A percentile compares a stretch with the other conserved stretches of the same genome.
These are phyloP conservation scores for Stygiomarasmius scandens DNA, from an alignment of 1,284 basidiomycete genomes.

Conservation along the genomic window DNA sequence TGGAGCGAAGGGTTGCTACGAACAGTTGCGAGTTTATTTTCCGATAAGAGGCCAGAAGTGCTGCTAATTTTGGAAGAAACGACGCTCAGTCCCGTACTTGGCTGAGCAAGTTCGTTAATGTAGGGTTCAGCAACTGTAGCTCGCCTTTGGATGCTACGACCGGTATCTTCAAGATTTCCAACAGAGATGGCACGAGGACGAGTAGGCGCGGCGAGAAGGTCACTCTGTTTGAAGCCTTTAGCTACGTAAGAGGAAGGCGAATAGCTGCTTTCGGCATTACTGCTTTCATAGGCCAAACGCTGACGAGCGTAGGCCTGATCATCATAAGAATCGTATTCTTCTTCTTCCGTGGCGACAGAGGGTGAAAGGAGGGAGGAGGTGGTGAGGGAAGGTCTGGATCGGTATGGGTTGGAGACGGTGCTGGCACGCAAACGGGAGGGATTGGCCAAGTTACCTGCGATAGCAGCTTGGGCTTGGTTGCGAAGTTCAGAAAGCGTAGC, in stretches of 20 bases:
- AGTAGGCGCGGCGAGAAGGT: constrained; percentile 59
- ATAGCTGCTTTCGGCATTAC: constrained; percentile 48
- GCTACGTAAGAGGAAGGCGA: constrained; percentile 61
- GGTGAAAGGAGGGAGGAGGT: constrained; percentile 63
- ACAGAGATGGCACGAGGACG: constrained; percentile 91
- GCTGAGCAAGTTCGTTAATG: constrained; percentile 52
- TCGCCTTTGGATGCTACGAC: constrained; percentile 65
- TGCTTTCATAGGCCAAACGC: constrained; percentile 63
- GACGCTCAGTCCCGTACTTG: constrained; percentile 43
- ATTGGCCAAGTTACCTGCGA: constrained; percentile 78
- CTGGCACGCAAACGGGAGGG: constrained; percentile 84
- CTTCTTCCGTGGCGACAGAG: constrained; percentile 68
- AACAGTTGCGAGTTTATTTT: constrained; percentile 49
- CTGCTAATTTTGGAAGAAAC: constrained; percentile 40
- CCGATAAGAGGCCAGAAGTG: constrained; percentile 56
- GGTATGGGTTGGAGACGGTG: constrained; percentile 86
- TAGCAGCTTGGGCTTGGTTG: constrained; percentile 85
- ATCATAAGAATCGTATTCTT: constrained; percentile 68
- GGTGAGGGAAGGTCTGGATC: constrained; percentile 58
- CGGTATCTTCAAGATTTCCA: constrained; percentile 83
- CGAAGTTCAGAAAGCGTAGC: constrained; percentile 85
- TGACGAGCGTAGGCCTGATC: constrained; percentile 53
- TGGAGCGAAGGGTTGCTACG: constrained; percentile 61
- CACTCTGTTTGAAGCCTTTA: constrained; percentile 73
- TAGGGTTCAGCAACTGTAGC: constrained; percentile 60